Conservation (phyloP, 106 monocot species). For the Phalaenopsis aphrodite region DNA sequence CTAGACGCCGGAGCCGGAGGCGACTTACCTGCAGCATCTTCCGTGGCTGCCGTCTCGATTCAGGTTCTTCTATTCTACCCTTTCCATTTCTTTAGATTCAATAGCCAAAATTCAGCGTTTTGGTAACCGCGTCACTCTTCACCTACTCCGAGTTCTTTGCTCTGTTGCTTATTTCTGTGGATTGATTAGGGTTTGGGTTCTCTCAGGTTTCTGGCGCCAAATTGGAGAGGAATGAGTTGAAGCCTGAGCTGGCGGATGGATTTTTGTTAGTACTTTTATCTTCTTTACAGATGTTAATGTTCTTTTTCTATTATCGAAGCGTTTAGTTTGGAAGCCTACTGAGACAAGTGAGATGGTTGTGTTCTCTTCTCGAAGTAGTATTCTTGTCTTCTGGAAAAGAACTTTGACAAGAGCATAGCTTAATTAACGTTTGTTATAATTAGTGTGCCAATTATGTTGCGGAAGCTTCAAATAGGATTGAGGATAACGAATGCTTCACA, state of each 20-base stretch:
- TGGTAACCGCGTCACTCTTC: neutral
- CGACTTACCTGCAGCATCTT: neutral
- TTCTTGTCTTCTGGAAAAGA: neutral
- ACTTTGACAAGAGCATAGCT: neutral
- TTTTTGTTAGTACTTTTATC: conserved; percentile 5
- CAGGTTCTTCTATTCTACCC: conserved; percentile 1
- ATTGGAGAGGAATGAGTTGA: conserved; percentile 2
- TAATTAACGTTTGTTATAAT: neutral
- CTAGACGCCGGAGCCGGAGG: neutral
- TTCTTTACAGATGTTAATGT: neutral
- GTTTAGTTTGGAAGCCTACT: neutral
- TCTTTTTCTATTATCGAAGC: neutral
- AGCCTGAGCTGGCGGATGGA: conserved; percentile 1
- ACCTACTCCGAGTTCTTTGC: neutral
- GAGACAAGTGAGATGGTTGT: neutral
- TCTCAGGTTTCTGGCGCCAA: conserved; percentile 4
- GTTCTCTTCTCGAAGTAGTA: neutral
- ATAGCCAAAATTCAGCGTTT: neutral
- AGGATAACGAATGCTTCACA: neutral
- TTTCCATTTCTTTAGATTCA: neutral
- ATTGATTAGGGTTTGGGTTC: neutral
- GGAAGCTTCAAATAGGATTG: neutral
- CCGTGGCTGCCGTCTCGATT: neutral
- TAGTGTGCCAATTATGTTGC: neutral
- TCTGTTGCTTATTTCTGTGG: neutral